Evolutionary conservation across 2,329 filamentous ascomycete species (phyloP), one percentile per base, ranked within the genome.

Genomic region (Plectosphaerella plurivora): DNA sequence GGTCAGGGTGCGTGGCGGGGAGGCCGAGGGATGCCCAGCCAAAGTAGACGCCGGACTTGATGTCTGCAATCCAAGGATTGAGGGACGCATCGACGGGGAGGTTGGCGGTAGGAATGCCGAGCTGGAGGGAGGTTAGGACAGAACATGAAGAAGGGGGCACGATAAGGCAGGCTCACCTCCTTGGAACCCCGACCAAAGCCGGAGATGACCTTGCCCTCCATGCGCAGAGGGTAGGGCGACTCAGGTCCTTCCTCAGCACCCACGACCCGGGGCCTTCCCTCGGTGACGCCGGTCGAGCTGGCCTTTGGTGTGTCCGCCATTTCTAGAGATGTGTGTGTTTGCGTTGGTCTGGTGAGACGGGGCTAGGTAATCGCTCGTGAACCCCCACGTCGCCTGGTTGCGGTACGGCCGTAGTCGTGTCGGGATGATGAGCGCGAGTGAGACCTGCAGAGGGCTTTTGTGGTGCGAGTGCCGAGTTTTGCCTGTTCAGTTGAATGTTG

Each of bases 71-170:
- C 83, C 83, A 87, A 10, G 80, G 74, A 33, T 77, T 72, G 7
- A 77, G 68, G 62, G 82, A 63, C 51, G 79, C 77, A 68, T 88
- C 86, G 49, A 93, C 87, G 61, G 84, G 84, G 45, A 97, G 84
- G 76, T 97, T 99, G 66, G 94, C 94, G 2, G 94, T 97, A 3
- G 94, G 94, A 67, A 97, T 97, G 61, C 93, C 93, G 66, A 97
- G 89, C 86, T 95, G 55, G 25, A 47, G 12, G 16, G 48, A 18
- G 22, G 22, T 49, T 24, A 18, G 33, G 20, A 36, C 28, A 37
- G 47, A 45, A 18, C 14, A 37, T 14, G 3, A 18, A 28, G 22
- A 28, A 15, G 22, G 9, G 48, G 12, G 39, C 9, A 16, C 4
- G 22, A 22, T 11, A 16, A 14, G 45, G 8, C 14, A 33, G 41